Evolutionary conservation across 352 stramenopile genomes (phyloP), one percentile per base, ranked within the genome.

Genomic region (Elongisporangium anandrum): DNA sequence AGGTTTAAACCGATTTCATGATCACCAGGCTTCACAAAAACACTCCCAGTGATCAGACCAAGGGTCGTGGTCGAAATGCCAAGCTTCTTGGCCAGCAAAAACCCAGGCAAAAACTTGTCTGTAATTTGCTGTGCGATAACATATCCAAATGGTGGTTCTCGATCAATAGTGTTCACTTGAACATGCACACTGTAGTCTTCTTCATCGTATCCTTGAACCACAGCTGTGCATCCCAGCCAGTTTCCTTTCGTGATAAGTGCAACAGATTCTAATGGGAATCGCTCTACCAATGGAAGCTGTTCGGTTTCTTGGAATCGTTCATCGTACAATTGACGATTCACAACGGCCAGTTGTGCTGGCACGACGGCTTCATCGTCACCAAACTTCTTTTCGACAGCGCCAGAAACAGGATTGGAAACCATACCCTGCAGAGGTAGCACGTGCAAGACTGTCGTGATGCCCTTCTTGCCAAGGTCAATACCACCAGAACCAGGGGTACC

Each of bases 301-400:
- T 76, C 77, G 9, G 77, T 85, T 66, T 98, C 92, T 29, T 90
- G 72, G 68, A 99, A 99, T 23, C 97, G 87, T 17, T 90, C 87
- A 72, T 99, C 97, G 21, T 95, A 81, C n/a, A 97, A 75, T 29
- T 94, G 85, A 48, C 86, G 87, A 51, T 95, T 84, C 61, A 89
- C 91, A 20, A 99, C 81, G 13, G 92, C 92, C 51, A 99, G 77
- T 65, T 99, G 97, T n/a, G 97, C 79, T 6, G 98, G 97, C 54
- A 99, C 83, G 29, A 99, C 84, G 19, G 97, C 92, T 70, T 98
- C 94, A 15, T 95, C 81, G 21, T 88, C 83, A 49, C 95, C 96
- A 75, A 98, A 99, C 23, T 98, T 79, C 73, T 99, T 99, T 54
- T 93, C 92, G 24, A 95, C 88, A 2, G 90, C 94, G 23, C 96